A percentile compares a stretch with the other conserved stretches of the same genome.
phyloP scores from a whole-genome alignment of 495 filamentous ascomycete genomes.

The Penicillium malachiteum region DNA sequence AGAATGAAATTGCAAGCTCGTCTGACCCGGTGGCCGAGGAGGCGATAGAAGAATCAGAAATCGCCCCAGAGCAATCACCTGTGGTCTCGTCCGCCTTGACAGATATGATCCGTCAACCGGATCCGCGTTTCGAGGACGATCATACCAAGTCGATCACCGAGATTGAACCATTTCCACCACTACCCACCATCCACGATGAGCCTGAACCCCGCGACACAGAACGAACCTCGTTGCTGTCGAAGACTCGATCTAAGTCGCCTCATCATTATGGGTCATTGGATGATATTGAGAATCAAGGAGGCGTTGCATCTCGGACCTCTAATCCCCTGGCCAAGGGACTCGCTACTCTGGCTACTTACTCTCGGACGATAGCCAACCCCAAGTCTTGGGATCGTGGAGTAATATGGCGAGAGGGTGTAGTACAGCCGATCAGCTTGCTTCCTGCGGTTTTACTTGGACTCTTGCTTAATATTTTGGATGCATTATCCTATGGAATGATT shows the following conservation, averaged over 20 bases:
- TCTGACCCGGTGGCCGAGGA: conserved; percentile 12
- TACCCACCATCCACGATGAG: conserved; percentile 20
- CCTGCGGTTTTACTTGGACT: conserved; percentile 87
- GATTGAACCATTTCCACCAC: conserved; percentile 17
- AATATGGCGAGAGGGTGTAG: conserved; percentile 62
- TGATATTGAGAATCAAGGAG: conserved; percentile 42
- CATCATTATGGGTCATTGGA: conserved; percentile 33
- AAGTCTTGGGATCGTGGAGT: conserved; percentile 69
- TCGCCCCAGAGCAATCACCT: conserved; percentile 9
- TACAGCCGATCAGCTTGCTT: conserved; percentile 65
- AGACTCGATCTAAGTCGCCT: conserved; percentile 33
- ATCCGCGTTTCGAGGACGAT: conserved; percentile 31
- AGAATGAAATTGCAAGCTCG: conserved; percentile 16
- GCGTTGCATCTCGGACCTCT: conserved; percentile 7
- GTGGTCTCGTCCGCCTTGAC: conserved; percentile 55
- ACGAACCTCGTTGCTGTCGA: conserved; percentile 42
- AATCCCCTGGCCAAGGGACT: conserved; percentile 20
- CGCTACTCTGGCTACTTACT: conserved; percentile 24
- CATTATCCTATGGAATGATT: conserved; percentile 95
- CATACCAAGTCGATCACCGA: conserved; percentile 15
- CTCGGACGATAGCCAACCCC: conserved; percentile 47
- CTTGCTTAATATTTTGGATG: conserved; percentile 89
- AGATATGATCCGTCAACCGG: conserved; percentile 60
- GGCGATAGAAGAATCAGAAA: conserved; percentile 9
- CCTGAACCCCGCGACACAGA: conserved; percentile 34